Conservation (phyloP, 1,284 basidiomycete genomes). For the Malassezia equina region DNA sequence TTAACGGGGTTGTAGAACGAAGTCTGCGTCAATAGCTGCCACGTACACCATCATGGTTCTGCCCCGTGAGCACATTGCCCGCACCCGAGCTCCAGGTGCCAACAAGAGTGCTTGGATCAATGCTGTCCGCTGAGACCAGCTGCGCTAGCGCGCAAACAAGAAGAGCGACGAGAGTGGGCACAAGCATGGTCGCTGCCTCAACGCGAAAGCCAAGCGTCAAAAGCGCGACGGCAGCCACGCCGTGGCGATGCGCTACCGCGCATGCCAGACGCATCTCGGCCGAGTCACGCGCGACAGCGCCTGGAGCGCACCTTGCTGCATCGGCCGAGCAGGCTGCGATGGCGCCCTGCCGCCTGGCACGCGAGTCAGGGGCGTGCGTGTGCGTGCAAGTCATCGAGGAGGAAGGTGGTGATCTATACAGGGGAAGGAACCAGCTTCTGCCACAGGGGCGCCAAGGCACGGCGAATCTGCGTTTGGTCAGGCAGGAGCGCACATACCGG, state of each 20-base stretch:
- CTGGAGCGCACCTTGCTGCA: neutral
- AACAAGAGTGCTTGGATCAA: neutral
- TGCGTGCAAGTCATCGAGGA: neutral
- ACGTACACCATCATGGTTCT: neutral
- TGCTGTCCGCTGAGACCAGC: neutral
- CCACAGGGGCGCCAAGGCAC: neutral
- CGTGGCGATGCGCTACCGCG: neutral
- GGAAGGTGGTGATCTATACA: neutral
- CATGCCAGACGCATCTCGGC: neutral
- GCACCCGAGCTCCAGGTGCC: constrained; percentile 28
- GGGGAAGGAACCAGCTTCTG: neutral
- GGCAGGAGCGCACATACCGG: constrained; percentile 11
- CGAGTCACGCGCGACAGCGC: neutral
- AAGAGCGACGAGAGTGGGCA: neutral
- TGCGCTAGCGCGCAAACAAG: neutral
- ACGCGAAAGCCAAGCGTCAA: neutral
- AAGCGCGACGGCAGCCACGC: neutral
- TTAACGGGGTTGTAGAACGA: constrained; percentile 42
- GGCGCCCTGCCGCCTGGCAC: neutral
- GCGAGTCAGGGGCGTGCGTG: neutral
- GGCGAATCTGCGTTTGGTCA: neutral
- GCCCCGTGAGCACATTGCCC: constrained; percentile 21
- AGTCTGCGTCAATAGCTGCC: constrained; percentile 2
- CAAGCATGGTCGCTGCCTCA: neutral
- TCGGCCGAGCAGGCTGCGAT: neutral